These are phyloP conservation scores for Thermothelomyces thermophilus DNA, from an alignment of 2,329 filamentous ascomycete species.

Conservation along the genomic window DNA sequence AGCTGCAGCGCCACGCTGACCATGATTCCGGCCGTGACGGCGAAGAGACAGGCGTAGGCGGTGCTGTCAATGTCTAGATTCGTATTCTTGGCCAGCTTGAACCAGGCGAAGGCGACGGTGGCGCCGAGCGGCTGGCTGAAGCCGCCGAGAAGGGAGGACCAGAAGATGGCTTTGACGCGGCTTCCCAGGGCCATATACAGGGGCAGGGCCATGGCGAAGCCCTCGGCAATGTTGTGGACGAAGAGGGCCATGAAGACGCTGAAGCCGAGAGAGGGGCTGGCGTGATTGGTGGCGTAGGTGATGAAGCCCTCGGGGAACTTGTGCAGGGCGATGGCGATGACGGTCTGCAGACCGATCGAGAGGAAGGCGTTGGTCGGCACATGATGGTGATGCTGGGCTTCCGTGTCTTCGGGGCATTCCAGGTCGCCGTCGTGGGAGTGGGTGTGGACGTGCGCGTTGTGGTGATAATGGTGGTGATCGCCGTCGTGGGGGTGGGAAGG, in stretches of 20 bases:
- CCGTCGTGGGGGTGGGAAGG: slow-evolving; percentile 29
- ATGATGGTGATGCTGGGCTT: slow-evolving; percentile 76
- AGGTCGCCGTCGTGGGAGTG: slow-evolving; percentile 15
- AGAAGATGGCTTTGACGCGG: slow-evolving; percentile 73
- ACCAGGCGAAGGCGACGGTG: slow-evolving; percentile 77
- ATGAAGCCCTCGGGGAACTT: slow-evolving; percentile 87
- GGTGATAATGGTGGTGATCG: slow-evolving; percentile 1
- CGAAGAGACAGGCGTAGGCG: slow-evolving; percentile 79
- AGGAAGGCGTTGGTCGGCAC: slow-evolving; percentile 91
- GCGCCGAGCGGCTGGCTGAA: slow-evolving; percentile 83
- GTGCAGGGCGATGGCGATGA: slow-evolving; percentile 88
- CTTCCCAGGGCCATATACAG: slow-evolving; percentile 85
- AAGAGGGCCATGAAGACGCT: slow-evolving; percentile 93
- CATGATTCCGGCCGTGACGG: slow-evolving; percentile 89
- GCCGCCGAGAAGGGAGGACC: slow-evolving; percentile 77
- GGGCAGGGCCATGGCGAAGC: slow-evolving; percentile 87
- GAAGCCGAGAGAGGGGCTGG: slow-evolving; percentile 79
- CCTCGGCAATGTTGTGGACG: slow-evolving; percentile 97
- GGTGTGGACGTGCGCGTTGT: slow-evolving; percentile 8
- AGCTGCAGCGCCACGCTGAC: slow-evolving; percentile 84
- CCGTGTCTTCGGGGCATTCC: slow-evolving; percentile 35
- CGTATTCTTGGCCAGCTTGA: slow-evolving; percentile 57
- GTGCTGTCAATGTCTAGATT: slow-evolving; percentile 46
- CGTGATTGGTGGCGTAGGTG: slow-evolving; percentile 95
- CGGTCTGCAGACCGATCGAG: slow-evolving; percentile 91